Conservation (phyloP, 768 basidiomycete genomes). For the Mycena amicta region DNA sequence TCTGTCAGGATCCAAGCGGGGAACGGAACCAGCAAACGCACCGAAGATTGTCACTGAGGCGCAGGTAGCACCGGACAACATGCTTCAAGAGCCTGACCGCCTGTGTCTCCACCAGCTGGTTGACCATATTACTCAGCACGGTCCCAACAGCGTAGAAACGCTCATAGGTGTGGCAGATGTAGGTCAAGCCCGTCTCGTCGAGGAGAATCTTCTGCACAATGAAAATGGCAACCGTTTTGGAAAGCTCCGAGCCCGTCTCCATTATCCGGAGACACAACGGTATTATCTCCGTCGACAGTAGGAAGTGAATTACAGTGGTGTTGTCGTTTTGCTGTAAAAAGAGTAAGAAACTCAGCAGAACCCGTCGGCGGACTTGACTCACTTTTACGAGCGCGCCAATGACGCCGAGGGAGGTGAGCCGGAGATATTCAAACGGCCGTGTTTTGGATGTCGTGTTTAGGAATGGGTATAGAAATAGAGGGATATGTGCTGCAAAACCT, state of each 20-base stretch:
- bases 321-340: slow-evolving; percentile 92
- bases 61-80: slow-evolving; percentile 95
- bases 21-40: slow-evolving; percentile 38
- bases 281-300: slow-evolving; percentile 98
- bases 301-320: slow-evolving; percentile 97
- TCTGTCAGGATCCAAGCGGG: slow-evolving; percentile 6
- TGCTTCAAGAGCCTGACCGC: slow-evolving; percentile 96
- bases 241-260: slow-evolving; percentile 98
- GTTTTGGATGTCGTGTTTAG: slow-evolving; percentile 99
- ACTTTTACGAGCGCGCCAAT: slow-evolving; percentile 99
- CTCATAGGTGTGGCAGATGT: slow-evolving; percentile 99
- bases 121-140: slow-evolving; percentile 98
- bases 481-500: slow-evolving; percentile 85
- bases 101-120: slow-evolving; percentile 95
- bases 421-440: slow-evolving; percentile 98
- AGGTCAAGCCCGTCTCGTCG: slow-evolving; percentile 96
- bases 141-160: slow-evolving; percentile 99
- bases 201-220: slow-evolving; percentile 98
- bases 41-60: slow-evolving; percentile 95
- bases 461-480: slow-evolving; percentile 97
- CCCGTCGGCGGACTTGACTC: slow-evolving; percentile 25
- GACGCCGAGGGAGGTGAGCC: slow-evolving; percentile 98
- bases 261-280: slow-evolving; percentile 98
- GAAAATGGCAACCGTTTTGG: slow-evolving; percentile 99
- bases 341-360: neutral